Conservation (phyloP, 352 stramenopile species). For the Phytophthora sp. region DNA sequence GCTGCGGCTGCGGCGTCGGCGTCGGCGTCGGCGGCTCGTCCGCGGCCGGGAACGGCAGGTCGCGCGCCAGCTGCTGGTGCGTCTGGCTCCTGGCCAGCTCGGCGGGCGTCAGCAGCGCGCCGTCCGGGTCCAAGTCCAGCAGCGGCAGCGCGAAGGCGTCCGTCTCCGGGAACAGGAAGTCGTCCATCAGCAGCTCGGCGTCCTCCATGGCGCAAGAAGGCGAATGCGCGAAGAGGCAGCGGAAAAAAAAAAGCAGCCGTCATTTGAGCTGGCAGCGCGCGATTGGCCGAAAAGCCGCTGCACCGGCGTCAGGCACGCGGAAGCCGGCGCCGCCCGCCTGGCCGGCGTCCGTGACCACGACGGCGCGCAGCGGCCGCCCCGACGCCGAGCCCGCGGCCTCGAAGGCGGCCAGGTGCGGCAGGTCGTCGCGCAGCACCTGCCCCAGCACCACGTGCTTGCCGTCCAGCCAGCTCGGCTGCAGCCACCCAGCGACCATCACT, state of each 20-base stretch:
- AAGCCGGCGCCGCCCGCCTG: conserved; percentile 60
- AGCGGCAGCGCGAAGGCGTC: conserved; percentile 35
- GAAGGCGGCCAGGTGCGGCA: conserved; percentile 52
- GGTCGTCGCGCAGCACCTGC: conserved; percentile 88
- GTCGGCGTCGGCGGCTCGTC: neutral
- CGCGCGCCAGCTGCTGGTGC: conserved; percentile 25
- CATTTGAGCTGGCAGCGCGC: conserved; percentile 51
- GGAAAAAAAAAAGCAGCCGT: conserved; percentile 1
- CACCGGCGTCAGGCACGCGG: conserved; percentile 14
- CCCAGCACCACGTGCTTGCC: conserved; percentile 99
- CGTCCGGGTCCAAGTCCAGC: conserved; percentile 50
- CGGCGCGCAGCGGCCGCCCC: conserved; percentile 49
- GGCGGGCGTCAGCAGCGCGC: conserved; percentile 24
- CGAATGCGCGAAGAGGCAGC: conserved; percentile 8
- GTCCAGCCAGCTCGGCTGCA: conserved; percentile 90
- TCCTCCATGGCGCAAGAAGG: no score
- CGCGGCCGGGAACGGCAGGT: conserved; percentile 8
- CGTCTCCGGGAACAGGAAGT: conserved; percentile 56
- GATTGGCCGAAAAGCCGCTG: conserved; percentile 49
- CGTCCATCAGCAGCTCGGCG: conserved; percentile 46
- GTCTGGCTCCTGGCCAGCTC: conserved; percentile 21
- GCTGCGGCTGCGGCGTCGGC: conserved; percentile 15
- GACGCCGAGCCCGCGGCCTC: conserved; percentile 56
- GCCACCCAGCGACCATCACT: conserved; percentile 25
- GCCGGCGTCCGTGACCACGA: conserved; percentile 64